Conservation (phyloP, 345 rosid genomes). For the Aquilaria malaccensis region DNA sequence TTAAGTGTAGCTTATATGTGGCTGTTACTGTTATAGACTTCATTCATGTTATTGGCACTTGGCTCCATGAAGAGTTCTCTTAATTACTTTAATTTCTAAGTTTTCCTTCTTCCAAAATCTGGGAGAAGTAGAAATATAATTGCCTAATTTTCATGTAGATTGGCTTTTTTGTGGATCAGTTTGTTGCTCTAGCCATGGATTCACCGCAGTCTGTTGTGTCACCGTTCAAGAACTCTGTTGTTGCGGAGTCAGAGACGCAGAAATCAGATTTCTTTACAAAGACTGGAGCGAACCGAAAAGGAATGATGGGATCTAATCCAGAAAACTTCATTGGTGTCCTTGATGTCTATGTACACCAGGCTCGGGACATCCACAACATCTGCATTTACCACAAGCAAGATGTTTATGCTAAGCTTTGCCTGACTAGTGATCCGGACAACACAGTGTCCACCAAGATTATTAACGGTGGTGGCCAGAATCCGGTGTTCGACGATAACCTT, state of each 20-base stretch:
- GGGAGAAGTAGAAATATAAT: no score
- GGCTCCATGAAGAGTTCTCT: no score
- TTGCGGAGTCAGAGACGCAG: constrained; percentile 48
- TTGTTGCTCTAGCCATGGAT: constrained; percentile 38
- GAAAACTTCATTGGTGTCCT: constrained; percentile 49
- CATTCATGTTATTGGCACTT: no score
- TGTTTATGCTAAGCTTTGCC: constrained; percentile 86
- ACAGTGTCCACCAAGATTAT: constrained; percentile 72
- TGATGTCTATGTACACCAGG: constrained; percentile 67
- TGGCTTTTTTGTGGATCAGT: constrained; percentile 19
- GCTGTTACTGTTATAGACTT: no score
- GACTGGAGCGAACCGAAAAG: constrained; percentile 27
- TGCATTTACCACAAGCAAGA: constrained; percentile 99
- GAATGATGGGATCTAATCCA: constrained; percentile 16
- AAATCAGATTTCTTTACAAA: constrained; percentile 34
- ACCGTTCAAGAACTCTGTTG: constrained; percentile 45
- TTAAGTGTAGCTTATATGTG: no score
- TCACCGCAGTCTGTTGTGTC: constrained; percentile 93
- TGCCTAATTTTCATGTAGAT: no score
- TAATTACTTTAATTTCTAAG: no score
- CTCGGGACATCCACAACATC: constrained; percentile 89
- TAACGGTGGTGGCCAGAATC: constrained; percentile 93
- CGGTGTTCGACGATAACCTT: constrained; percentile 67
- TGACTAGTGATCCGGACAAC: constrained; percentile 71
- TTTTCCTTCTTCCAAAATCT: no score